Conservation (phyloP, 1,139 yeast genomes). For the Geotrichum restrictum region DNA sequence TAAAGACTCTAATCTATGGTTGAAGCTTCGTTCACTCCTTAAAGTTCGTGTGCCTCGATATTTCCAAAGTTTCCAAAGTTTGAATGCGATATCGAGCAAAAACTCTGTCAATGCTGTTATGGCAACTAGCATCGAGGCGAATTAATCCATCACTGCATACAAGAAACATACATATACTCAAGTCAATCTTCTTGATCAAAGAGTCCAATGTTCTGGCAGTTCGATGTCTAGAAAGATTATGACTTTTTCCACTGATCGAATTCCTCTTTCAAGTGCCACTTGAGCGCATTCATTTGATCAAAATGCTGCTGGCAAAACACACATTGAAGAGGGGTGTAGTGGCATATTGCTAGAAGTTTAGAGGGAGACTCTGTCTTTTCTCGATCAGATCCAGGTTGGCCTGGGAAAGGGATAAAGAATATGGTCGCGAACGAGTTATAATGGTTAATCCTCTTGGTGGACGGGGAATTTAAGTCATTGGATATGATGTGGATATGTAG, state of each 20-base stretch:
- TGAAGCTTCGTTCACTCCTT: too few species aligned
- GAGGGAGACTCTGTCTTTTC: constrained; percentile 16
- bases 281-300: constrained; percentile 47
- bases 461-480: constrained; percentile 53
- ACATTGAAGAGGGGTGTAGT: constrained; percentile 47
- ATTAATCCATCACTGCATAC: too few species aligned
- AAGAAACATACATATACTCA: too few species aligned
- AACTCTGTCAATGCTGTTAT: too few species aligned
- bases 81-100: too few species aligned
- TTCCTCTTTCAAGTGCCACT: constrained; percentile 49
- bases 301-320: constrained; percentile 48
- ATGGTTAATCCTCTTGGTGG: constrained; percentile 60
- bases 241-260: constrained; percentile 29
- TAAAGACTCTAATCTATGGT: too few species aligned
- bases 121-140: too few species aligned
- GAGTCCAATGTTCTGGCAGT: too few species aligned
- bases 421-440: constrained; percentile 65
- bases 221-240: too few species aligned
- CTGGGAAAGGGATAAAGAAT: constrained; percentile 58
- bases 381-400: constrained; percentile 24
- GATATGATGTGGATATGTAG: constrained; percentile 72
- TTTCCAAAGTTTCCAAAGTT: too few species aligned
- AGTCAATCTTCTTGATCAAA: too few species aligned
- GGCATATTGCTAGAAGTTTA: constrained; percentile 34
- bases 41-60: too few species aligned